A percentile compares a stretch with the other conserved stretches of the same genome.
Conservation (phyloP, 345 rosid genomes). For the Syzygium aromaticum region DNA sequence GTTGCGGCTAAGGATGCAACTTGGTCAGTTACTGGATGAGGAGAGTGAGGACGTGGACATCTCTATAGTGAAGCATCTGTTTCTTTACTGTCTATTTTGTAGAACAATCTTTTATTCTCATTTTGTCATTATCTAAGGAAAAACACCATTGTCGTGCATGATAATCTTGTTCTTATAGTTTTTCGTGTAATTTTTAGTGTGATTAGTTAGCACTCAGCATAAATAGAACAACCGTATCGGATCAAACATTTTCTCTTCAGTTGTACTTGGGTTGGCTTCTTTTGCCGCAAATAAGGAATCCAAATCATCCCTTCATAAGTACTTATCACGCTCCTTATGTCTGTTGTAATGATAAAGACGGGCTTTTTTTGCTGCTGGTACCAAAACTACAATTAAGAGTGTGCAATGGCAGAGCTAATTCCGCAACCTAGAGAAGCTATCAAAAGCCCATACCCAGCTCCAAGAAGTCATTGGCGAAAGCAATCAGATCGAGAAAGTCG, state of each 20-base stretch:
- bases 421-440: slow-evolving; percentile 9
- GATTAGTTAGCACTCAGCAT: too few species aligned
- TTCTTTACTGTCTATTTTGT: not conserved
- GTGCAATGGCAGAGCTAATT: slow-evolving; percentile 49
- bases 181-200: too few species aligned
- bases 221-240: too few species aligned
- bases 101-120: too few species aligned
- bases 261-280: too few species aligned
- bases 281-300: too few species aligned
- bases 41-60: slow-evolving; percentile 8
- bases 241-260: too few species aligned
- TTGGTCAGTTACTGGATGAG: slow-evolving; percentile 10
- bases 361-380: slow-evolving; percentile 32
- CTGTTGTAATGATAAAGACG: not conserved
- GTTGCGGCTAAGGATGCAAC: not conserved
- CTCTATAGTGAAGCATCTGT: not conserved
- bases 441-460: slow-evolving; percentile 23
- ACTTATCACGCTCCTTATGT: too few species aligned
- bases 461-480: slow-evolving; percentile 20
- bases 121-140: too few species aligned
- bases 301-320: too few species aligned
- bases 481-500: slow-evolving; percentile 18
- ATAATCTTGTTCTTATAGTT: too few species aligned
- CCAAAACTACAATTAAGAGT: slow-evolving; percentile 39
- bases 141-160: too few species aligned